Evolutionary conservation across 2,329 filamentous ascomycete genomes (phyloP).

Genomic region (Metarhizium album): DNA sequence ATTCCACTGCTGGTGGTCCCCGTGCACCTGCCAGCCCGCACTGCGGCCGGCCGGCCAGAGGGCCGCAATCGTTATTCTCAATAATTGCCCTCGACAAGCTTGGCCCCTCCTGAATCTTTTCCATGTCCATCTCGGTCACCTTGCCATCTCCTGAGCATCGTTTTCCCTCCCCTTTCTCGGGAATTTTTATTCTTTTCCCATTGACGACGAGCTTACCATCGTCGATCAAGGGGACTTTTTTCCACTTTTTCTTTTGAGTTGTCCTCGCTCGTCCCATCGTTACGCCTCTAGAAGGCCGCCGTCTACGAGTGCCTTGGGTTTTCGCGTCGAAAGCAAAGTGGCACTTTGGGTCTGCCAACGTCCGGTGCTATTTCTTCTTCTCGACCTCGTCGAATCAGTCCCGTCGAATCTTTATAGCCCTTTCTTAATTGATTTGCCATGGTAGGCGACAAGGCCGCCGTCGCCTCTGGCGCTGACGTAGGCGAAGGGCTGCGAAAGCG

Average conservation of each 20-base stretch:
- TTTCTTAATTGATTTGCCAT: slow-evolving; percentile 23
- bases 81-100: slow-evolving; percentile 3
- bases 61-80: slow-evolving; percentile 1
- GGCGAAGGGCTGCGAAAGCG: slow-evolving; percentile 47
- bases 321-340: slow-evolving; percentile 2
- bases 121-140: slow-evolving; percentile 8
- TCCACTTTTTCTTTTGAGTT: slow-evolving; percentile 16
- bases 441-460: slow-evolving; percentile 43
- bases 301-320: slow-evolving; percentile 10
- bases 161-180: slow-evolving; percentile 6
- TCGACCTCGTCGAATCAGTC: slow-evolving; percentile 1
- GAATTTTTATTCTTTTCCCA: slow-evolving; percentile 12
- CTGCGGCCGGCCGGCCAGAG: neutral
- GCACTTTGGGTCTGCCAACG: neutral
- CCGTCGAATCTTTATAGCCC: neutral
- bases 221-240: slow-evolving; percentile 12
- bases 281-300: slow-evolving; percentile 8
- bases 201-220: slow-evolving; percentile 15
- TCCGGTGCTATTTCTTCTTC: slow-evolving; percentile 1
- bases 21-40: neutral
- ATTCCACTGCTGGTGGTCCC: neutral
- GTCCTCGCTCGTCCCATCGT: slow-evolving; percentile 26
- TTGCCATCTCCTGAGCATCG: slow-evolving; percentile 13
- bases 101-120: slow-evolving; percentile 9
- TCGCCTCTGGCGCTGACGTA: slow-evolving; percentile 50